Base-by-base conservation (phyloP, 2,329 filamentous ascomycete genomes). In the Fusarium mangiferae region DNA sequence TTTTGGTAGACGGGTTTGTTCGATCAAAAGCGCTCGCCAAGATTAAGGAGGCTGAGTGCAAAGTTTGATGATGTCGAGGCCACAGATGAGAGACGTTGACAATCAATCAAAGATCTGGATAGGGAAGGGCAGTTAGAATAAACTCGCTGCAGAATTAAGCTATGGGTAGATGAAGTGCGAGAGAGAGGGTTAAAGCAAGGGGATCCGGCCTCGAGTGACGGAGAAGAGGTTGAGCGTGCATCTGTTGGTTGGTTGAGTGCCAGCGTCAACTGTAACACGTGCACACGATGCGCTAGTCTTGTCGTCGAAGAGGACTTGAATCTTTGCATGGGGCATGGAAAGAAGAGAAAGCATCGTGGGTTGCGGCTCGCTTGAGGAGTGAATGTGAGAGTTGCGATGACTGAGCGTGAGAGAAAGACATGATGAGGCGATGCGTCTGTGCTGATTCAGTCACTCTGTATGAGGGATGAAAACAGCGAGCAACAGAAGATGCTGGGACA, bases 361-460 rank as follows among this genome's bases (percentile, higher is more conserved):
- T 8, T 28, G 52, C 35, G 22, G 44, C 71, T 74, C 71, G 72
- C 71, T 74, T 61, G 71, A 72, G 58, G 36, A 44, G 71, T 73
- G 68, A 66, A 56, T 30, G 48, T 42, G 30, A 41, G 66, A 42
- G 45, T 74, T 60, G 75, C 68, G 67, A 68, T 66, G 70, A 48
- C 48, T 42, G 55, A 57, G 61, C 35, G 38, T 58, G 48, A 38
- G 57, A 51, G 54, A 38, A 52, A 41, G 63, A 28, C 30, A 41
- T 39, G 51, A 56, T n/a, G 57, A 62, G 45, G 52, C 35, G 22
- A 28, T 30, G 26, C 22, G 52, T 49, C 39, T 69, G 62, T 45
- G 45, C 73, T 78, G 77, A 80, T 75, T 79, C 77, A 77, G 69
- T 71, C 62, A 66, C 70, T 73, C 62, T 63, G 52, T 55, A 63